These are phyloP conservation scores for Aquilaria malaccensis DNA, from an alignment of 345 rosid species.

Conservation along the genomic window DNA sequence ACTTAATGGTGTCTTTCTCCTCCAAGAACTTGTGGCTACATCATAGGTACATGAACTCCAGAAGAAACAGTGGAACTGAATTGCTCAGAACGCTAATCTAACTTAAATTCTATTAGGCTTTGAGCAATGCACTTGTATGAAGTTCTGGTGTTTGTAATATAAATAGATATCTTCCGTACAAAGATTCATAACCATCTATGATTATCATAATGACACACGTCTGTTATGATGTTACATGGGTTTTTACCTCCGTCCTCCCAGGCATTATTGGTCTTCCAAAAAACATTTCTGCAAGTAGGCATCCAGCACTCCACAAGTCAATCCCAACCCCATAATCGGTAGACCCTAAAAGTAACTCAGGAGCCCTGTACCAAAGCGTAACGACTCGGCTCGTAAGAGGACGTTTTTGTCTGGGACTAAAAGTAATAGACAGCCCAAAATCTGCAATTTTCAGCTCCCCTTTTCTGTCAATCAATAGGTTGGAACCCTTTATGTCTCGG, in stretches of 20 bases:
- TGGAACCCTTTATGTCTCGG: constrained; percentile 78
- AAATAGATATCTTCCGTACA: too few species aligned
- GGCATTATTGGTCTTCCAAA: constrained; percentile 78
- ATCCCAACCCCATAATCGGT: constrained; percentile 80
- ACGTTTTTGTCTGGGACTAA: constrained; percentile 36
- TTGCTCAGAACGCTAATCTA: too few species aligned
- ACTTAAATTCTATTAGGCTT: too few species aligned
- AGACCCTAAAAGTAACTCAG: constrained; percentile 69
- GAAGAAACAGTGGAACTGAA: too few species aligned
- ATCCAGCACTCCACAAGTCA: constrained; percentile 92
- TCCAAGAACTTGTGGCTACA: too few species aligned
- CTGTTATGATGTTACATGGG: neutral
- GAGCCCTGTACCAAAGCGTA: constrained; percentile 91
- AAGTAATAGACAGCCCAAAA: constrained; percentile 72
- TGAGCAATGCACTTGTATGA: too few species aligned
- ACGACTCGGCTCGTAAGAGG: constrained; percentile 82
- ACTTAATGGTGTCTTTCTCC: too few species aligned
- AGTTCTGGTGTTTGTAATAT: too few species aligned
- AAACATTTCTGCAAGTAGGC: constrained; percentile 76
- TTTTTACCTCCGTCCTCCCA: constrained; percentile 76
- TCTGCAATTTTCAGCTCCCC: constrained; percentile 80
- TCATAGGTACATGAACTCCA: too few species aligned
- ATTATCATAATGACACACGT: too few species aligned
- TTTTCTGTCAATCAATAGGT: constrained; percentile 55
- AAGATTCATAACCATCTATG: too few species aligned